Evolutionary conservation across 139 green algal genomes (phyloP).

Genomic region (Yamagishiella unicocca): DNA sequence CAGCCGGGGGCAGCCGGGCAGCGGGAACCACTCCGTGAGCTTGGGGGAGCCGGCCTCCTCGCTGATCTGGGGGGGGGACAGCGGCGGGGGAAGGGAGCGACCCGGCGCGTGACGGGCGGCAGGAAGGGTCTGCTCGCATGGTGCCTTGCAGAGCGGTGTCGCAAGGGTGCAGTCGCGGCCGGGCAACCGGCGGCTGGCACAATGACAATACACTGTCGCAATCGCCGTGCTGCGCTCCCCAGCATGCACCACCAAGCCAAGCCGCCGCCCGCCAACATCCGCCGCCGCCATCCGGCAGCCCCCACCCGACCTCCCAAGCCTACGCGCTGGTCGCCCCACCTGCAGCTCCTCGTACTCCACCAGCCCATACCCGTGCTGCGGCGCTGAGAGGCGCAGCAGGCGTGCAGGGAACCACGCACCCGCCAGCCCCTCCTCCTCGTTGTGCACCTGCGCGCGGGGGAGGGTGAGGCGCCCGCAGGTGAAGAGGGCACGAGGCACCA

Average conservation of each 20-base stretch:
- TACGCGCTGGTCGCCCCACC: background rate
- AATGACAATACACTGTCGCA: too few species aligned
- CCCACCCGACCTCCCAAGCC: background rate
- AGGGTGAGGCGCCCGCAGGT: too few species aligned
- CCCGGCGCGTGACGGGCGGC: too few species aligned
- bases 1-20: slow-evolving; percentile 32
- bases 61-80: background rate
- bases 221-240: too few species aligned
- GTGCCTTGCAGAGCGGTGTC: too few species aligned
- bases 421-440: slow-evolving; percentile 25
- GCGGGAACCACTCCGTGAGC: slow-evolving; percentile 44
- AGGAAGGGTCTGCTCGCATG: too few species aligned
- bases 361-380: background rate
- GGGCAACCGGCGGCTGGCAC: too few species aligned
- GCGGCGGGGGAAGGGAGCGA: background rate
- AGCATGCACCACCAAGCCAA: too few species aligned
- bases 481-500: too few species aligned
- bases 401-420: slow-evolving; percentile 18
- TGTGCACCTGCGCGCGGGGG: slow-evolving; percentile 15
- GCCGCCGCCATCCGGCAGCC: background rate
- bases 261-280: too few species aligned
- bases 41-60: slow-evolving; percentile 14
- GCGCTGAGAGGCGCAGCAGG: background rate
- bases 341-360: slow-evolving; percentile 38
- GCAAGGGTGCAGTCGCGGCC: too few species aligned